Evolutionary conservation across 345 rosid genomes (phyloP).

Genomic region (Dovyalis caffra): DNA sequence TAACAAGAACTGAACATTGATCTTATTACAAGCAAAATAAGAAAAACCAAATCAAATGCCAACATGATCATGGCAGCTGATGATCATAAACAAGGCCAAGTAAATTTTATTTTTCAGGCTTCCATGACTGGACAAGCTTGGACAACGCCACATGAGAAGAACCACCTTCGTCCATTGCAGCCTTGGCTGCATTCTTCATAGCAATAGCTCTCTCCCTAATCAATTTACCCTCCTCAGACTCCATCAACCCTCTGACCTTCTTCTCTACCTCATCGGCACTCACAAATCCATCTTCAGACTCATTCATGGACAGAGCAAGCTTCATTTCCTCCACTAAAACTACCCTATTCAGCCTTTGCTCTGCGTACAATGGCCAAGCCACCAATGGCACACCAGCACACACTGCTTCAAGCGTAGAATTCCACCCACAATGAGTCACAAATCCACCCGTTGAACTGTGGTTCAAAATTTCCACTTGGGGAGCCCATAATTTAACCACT

Average conservation of each 20-base stretch:
- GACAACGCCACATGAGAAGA: slow-evolving; percentile 24
- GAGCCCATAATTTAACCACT: slow-evolving; percentile 59
- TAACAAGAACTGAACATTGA: not conserved
- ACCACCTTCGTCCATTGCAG: slow-evolving; percentile 38
- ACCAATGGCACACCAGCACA: slow-evolving; percentile 53
- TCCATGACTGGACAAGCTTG: slow-evolving; percentile 26
- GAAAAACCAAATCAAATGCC: too few relatives aligned
- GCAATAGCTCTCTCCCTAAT: slow-evolving; percentile 24
- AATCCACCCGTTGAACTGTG: slow-evolving; percentile 56
- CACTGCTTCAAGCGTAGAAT: slow-evolving; percentile 56
- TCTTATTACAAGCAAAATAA: not conserved
- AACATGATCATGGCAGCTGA: too few relatives aligned
- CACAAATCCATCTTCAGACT: slow-evolving; percentile 46
- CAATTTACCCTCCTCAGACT: slow-evolving; percentile 28
- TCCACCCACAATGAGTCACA: slow-evolving; percentile 78
- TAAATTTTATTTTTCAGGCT: not conserved
- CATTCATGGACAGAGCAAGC: slow-evolving; percentile 43
- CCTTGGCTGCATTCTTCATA: slow-evolving; percentile 42
- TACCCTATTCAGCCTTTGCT: slow-evolving; percentile 35
- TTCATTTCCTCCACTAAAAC: slow-evolving; percentile 53
- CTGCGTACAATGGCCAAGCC: slow-evolving; percentile 57
- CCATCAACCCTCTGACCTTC: slow-evolving; percentile 53
- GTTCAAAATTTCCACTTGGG: slow-evolving; percentile 50
- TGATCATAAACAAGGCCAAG: too few relatives aligned
- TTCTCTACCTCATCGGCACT: slow-evolving; percentile 44